Base-by-base conservation (phyloP, 108 stramenopile genomes). In the Cyclotella cryptica region DNA sequence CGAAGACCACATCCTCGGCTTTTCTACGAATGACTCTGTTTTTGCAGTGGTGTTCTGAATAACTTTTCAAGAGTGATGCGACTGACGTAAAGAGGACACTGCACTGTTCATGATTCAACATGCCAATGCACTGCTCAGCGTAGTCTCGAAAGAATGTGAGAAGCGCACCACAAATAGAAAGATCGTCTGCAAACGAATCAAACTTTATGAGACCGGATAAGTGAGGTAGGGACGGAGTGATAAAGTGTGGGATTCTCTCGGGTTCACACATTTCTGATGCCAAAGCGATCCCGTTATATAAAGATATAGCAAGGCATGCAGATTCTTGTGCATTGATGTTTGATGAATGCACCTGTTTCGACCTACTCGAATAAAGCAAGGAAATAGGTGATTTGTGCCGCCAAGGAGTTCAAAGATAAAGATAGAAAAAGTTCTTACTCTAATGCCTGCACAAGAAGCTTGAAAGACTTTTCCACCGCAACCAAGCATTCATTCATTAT, bases 141-240 rank as follows among this genome's bases (percentile, higher is more conserved):
- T 96, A 96, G 66, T 93, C 88, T 22, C 89, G 76, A 75, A 96
- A 94, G 5, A 93, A 75, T 29, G 68, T 81, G 46, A 96, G 69
- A 21, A 96, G 74, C 11, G 75, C 64, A 66, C 90, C 90, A 45
- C 90, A 92, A 68, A 96, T 92, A 46, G 92, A 74, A 17, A 93
- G 78, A 71, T 94, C 92, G 35, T 88, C 76, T 55, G 87, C 92
- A 75, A 66, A 66, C 11, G 65, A 66, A 47, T 88, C 92, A 45
- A 74, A 86, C 13, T 75, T 51, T 93, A 96, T 93, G 45, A 94
- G 70, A 30, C 86, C 92, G 24, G 96, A 90, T 47, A 96, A 64
- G 29, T 90, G 84, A 11, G 89, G 84, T 0, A 96, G 77, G 29
- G 80, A 82, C 14, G 90, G 92, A 43, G 93, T 84, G 19, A 96